A percentile compares a stretch with the other conserved stretches of the same genome.
Evolutionary conservation across 345 rosid species (phyloP).

Genomic region (Eucalyptus curtisii): DNA sequence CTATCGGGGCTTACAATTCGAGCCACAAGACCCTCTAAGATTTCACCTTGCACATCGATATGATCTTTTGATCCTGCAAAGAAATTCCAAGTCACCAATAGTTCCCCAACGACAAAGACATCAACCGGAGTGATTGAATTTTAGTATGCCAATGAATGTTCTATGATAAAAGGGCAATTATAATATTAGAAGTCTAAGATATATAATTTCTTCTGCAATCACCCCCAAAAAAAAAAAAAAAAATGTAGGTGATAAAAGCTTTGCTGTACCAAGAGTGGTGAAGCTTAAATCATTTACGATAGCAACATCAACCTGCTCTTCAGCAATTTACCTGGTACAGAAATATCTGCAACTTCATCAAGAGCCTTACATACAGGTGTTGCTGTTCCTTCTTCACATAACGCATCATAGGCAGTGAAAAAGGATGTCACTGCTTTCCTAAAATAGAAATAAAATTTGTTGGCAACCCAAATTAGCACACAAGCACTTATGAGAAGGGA

Average conservation of each 20-base stretch:
- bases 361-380: slow-evolving; percentile 87
- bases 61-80: slow-evolving; percentile 78
- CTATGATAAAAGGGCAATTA: not conserved
- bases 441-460: not conserved
- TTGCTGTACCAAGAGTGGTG: not conserved
- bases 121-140: not conserved
- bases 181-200: not conserved
- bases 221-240: not conserved
- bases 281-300: not conserved
- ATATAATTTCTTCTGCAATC: not conserved
- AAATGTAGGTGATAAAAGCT: not conserved
- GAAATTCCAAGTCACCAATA: not conserved
- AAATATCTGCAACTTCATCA: slow-evolving; percentile 85
- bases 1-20: slow-evolving; percentile 80
- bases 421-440: slow-evolving; percentile 84
- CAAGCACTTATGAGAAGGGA: not conserved
- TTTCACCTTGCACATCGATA: slow-evolving; percentile 80
- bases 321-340: slow-evolving; percentile 62
- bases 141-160: not conserved
- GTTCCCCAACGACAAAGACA: not conserved
- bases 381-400: slow-evolving; percentile 94
- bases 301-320: not conserved
- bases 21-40: slow-evolving; percentile 97
- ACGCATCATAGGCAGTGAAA: slow-evolving; percentile 77
- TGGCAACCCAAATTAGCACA: not conserved